Evolutionary conservation across 352 stramenopile species (phyloP), one percentile per base, ranked within the genome.

Genomic region (Saprolegnia parasitica): DNA sequence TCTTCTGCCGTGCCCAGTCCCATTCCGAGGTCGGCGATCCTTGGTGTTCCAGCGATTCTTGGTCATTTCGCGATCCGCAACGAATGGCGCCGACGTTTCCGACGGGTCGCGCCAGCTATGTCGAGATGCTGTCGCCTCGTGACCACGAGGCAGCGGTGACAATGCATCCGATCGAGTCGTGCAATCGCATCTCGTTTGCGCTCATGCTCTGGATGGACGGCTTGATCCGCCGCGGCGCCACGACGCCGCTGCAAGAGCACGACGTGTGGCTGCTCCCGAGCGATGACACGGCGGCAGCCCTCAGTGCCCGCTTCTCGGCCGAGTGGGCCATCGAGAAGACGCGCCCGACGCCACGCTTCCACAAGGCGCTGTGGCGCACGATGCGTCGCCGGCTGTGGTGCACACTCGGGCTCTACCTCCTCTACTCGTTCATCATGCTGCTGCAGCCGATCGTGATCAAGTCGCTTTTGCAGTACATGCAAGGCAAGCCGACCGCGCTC

Each of bases 201-300:
- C 81, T 78, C n/a, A 75, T 89, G 39, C 82, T 77, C 73, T 89
- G 81, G 81, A 56, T 89, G 26, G 74, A 84, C 29, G 75, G 74
- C 32, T 52, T 89, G 32, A 74, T 89, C 5, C n/a, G 29, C 26
- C 71, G 72, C 5, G 81, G 78, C 0, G 79, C 78, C 67, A 71
- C 72, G 11, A 13, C 46, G 4, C 76, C 80, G 39, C 66, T 89
- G 32, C 64, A 78, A 26, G 75, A 84, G 23, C 20, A 72, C 2
- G 66, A 56, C 5, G 79, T 88, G n/a, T 88, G 78, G 77, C 71
- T 75, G 16, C 56, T 89, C 21, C 75, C 77, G 1, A 37, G 71
- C 18, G 58, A 57, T n/a, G 79, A 89, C 62, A 74, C 79, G 65
- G 68, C 81, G n/a, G 60, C 74, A 5, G 66, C 50, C 35, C 72